Base-by-base conservation (phyloP, 108 stramenopile species). In the Poteriospumella lacustris region DNA sequence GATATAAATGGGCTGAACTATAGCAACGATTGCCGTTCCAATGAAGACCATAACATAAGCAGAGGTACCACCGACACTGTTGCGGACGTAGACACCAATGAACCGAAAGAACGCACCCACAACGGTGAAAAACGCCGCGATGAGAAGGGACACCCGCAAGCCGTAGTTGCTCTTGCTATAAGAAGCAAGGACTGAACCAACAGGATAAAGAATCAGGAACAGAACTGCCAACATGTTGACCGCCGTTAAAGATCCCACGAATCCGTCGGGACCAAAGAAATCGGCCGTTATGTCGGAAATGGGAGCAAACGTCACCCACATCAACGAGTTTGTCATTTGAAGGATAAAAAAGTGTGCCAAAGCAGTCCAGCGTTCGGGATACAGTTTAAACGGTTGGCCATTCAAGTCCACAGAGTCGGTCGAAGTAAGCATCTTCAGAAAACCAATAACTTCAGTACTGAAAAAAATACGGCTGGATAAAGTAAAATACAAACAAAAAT, bases 291-390 rank as follows among this genome's bases (percentile, higher is more conserved):
- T 24, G 24, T 56, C 52, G 24, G 52, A 56, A 24, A 84, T 81
- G 0, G 83, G 80, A 0, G 83, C 60, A 42, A 80, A 81, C 41
- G 77, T 78, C 9, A 81, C 80, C 83, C 83, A 84, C 2, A 77
- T 0, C 1, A 78, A 19, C 1, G 80, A 79, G 39, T 84, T 84
- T 2, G 64, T 29, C 28, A 59, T 28, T 15, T 36, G 52, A 0
- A 64, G 60, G 0, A 82, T 15, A 9, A 38, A 78, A 58, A 72
- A 82, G 5, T 78, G 41, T 19, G 58, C 26, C 29, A 82, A 52
- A 34, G 43, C 26, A 39, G 62, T 2, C 77, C 77, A 82, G 1
- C 81, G 56, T 1, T 1, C 12, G 29, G 39, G 67, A 41, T 82
- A 82, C 42, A 60, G n/a, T 28, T 12, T 12, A 64, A 38, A n/a